Base-by-base conservation (phyloP, 306 rosid species). In the Erythrophleum fordii region DNA sequence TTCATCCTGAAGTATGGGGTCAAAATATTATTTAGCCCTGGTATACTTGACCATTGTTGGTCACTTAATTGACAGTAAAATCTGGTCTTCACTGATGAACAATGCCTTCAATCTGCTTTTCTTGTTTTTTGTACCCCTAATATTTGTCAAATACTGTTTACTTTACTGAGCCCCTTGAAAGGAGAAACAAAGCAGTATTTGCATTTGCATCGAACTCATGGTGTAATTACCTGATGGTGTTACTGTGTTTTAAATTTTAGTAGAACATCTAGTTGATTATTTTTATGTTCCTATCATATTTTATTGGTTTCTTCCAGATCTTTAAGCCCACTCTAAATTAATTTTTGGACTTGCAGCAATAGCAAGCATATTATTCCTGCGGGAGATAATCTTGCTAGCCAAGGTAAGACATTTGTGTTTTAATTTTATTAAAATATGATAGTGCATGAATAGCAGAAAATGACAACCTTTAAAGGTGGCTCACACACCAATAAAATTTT, bases 281-380 rank as follows among this genome's bases (percentile, higher is more conserved):
- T 28, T 55, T 72, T 73, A 48, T 22, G n/a, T 23, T 61, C 11
- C 37, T 69, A 65, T 25, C 48, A 71, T 46, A 34, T 77, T 48
- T 60, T 55, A 46, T 28, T 26, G 45, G 44, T 34, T 74, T 68
- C 31, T 80, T 66, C 10, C 45, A 11, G n/a, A 60, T 59, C 49
- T 49, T 72, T 25, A 42, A 46, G 10, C 77, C 82, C 64, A 76
- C 61, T 75, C 28, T 68, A 62, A 79, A 74, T 82, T 66, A 42
- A 75, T 59, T 78, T 62, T 64, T 87, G 79, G 41, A 59, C 71
- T 67, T 87, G 89, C 97, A 95, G 99, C 87, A 22, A 88, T 95
- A 70, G 88, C 97, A 72, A 73, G 82, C 80, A 80, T 90, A 81
- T 46, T 95, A 83, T 92, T 89, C 76, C 86, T 90, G 75, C 89